Evolutionary conservation across 805 yeast genomes (phyloP).

Genomic region (Candida saitoana): DNA sequence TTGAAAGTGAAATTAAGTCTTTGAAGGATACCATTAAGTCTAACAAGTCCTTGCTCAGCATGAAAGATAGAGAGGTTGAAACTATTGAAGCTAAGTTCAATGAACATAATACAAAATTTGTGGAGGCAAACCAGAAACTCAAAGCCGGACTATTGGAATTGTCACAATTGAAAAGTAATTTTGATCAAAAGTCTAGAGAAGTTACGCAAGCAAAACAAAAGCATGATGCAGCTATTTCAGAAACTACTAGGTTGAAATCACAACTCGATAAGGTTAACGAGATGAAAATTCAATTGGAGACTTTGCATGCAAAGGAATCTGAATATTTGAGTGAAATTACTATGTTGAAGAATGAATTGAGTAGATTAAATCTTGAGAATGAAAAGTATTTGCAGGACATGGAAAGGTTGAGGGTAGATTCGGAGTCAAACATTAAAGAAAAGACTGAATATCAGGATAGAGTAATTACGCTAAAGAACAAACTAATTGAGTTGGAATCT

Average conservation of each 20-base stretch:
- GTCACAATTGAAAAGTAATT: conserved; percentile 9
- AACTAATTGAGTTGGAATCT: conserved; percentile 18
- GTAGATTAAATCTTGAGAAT: conserved; percentile 9
- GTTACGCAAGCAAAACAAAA: conserved; percentile 2
- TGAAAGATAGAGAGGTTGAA: conserved; percentile 13
- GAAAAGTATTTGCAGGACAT: conserved; percentile 8
- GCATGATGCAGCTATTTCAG: conserved; percentile 1
- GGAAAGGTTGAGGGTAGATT: conserved; percentile 20
- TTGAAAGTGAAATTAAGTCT: conserved; percentile 10
- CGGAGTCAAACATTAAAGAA: conserved; percentile 16
- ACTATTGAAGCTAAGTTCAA: conserved; percentile 10
- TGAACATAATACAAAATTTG: conserved; percentile 11
- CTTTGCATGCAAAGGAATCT: conserved; percentile 6
- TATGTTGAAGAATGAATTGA: conserved; percentile 20
- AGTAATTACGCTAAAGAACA: conserved; percentile 21
- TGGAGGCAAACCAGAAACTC: conserved; percentile 13
- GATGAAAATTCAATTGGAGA: conserved; percentile 1
- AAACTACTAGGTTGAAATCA: conserved; percentile 3
- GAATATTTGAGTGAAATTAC: conserved; percentile 13
- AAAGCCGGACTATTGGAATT: conserved; percentile 13
- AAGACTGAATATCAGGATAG: conserved; percentile 26
- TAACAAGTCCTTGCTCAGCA: conserved; percentile 7
- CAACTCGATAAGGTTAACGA: conserved; percentile 1
- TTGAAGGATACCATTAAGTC: conserved; percentile 11
- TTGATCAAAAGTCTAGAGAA: conserved; percentile 8